phyloP scores from a whole-genome alignment of 2,329 filamentous ascomycete species.

The Aureobasidium sp. region DNA sequence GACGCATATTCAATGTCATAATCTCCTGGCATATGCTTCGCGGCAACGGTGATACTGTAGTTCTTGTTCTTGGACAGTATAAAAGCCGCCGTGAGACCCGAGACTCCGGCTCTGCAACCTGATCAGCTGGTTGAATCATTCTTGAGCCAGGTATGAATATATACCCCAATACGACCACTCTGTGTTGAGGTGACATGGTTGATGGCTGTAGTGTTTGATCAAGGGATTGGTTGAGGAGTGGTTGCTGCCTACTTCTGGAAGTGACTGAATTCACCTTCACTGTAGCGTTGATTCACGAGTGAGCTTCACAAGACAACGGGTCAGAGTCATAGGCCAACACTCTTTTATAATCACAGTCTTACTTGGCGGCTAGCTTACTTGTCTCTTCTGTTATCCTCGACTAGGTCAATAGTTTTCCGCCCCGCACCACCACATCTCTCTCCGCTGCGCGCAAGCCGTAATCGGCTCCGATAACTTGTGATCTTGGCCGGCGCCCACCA shows the following conservation, averaged over 20 bases:
- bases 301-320: neutral
- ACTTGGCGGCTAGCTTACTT: neutral
- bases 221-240: neutral
- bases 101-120: slow-evolving; percentile 45
- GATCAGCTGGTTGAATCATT: slow-evolving; percentile 27
- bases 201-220: neutral
- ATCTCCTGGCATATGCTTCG: slow-evolving; percentile 90
- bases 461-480: neutral
- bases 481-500: neutral
- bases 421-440: neutral
- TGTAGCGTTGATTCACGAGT: neutral
- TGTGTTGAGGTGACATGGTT: slow-evolving; percentile 16
- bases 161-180: slow-evolving; percentile 42
- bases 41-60: slow-evolving; percentile 60
- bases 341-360: neutral
- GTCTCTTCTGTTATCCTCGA: neutral
- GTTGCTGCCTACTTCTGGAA: neutral
- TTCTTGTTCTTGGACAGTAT: slow-evolving; percentile 48
- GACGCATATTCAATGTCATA: slow-evolving; percentile 87
- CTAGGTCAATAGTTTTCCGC: neutral
- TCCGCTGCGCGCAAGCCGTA: neutral
- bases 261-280: neutral
- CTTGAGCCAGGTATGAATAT: slow-evolving; percentile 12
- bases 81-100: slow-evolving; percentile 57
- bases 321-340: neutral